phyloP scores from a whole-genome alignment of 805 yeast species.

The Barnettozyma californica region DNA sequence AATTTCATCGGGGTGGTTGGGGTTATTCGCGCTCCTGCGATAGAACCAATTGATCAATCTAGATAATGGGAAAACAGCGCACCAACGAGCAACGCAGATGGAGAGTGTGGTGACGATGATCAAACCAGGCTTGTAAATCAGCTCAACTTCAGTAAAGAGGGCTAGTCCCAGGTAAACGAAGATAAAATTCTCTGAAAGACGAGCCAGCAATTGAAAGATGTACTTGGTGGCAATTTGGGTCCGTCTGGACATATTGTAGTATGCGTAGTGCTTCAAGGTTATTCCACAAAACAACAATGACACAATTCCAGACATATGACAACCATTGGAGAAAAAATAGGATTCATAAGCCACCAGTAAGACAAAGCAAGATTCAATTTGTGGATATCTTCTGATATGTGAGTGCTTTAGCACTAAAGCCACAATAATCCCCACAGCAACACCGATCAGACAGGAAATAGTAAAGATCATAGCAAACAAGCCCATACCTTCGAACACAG shows the following conservation, averaged over 20 bases:
- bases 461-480: slow-evolving; percentile 90
- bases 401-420: slow-evolving; percentile 90
- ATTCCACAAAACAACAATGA: slow-evolving; percentile 94
- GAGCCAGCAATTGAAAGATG: slow-evolving; percentile 90
- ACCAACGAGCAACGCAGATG: slow-evolving; percentile 94
- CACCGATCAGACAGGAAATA: slow-evolving; percentile 84
- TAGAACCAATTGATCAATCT: slow-evolving; percentile 75
- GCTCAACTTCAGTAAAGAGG: slow-evolving; percentile 90
- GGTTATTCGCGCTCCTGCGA: slow-evolving; percentile 50
- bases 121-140: slow-evolving; percentile 88
- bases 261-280: slow-evolving; percentile 94
- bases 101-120: slow-evolving; percentile 87
- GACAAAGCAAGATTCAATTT: slow-evolving; percentile 91
- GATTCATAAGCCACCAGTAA: slow-evolving; percentile 90
- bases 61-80: slow-evolving; percentile 93
- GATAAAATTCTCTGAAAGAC: slow-evolving; percentile 92
- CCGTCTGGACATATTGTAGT: slow-evolving; percentile 94
- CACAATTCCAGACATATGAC: slow-evolving; percentile 99
- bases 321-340: slow-evolving; percentile 95
- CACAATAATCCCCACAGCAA: slow-evolving; percentile 79
- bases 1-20: slow-evolving; percentile 71
- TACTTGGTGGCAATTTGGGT: slow-evolving; percentile 96
- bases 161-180: slow-evolving; percentile 93
- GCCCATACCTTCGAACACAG: slow-evolving; percentile 91
- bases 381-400: slow-evolving; percentile 91